phyloP scores from a whole-genome alignment of 2,329 filamentous ascomycete species.

The Beauveria pseudobassiana region DNA sequence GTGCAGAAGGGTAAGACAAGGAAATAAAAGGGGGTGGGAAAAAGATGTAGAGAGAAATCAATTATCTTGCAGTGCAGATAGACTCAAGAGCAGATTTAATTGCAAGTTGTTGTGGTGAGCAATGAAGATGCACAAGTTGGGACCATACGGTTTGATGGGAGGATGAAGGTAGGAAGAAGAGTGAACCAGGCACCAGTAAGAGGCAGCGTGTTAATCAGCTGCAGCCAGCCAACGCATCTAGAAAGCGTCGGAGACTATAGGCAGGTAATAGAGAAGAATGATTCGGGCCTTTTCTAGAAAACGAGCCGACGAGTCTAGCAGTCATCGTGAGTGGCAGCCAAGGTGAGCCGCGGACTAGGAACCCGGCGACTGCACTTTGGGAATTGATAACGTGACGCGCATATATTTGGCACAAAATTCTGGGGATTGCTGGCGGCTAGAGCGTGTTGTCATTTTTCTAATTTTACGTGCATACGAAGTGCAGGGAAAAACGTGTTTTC shows the following conservation, averaged over 20 bases:
- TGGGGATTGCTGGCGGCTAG: not conserved
- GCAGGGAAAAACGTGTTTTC: not conserved
- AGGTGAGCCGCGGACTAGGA: not conserved
- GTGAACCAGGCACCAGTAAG: not conserved
- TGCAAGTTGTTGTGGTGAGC: not conserved
- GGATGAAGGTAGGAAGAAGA: not conserved
- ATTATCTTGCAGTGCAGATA: not conserved
- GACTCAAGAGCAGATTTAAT: not conserved
- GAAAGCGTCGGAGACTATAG: not conserved
- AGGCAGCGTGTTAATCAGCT: not conserved
- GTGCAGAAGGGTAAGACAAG: slow-evolving; percentile 3
- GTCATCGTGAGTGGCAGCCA: not conserved
- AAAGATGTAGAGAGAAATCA: not conserved
- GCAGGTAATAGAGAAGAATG: not conserved
- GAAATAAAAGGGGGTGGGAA: not conserved
- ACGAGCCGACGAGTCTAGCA: not conserved
- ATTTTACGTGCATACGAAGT: not conserved
- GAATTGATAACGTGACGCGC: not conserved
- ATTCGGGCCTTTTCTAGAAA: not conserved
- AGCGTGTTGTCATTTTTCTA: not conserved
- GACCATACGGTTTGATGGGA: not conserved
- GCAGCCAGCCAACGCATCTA: not conserved
- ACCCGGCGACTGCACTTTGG: not conserved
- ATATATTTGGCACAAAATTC: slow-evolving; percentile 5
- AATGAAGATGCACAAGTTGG: slow-evolving; percentile 3